Percentiles rank a stretch among this genome's conserved stretches.
These are phyloP conservation scores for Haematococcus lacustris DNA, from an alignment of 139 green algal species.

Conservation along the genomic window DNA sequence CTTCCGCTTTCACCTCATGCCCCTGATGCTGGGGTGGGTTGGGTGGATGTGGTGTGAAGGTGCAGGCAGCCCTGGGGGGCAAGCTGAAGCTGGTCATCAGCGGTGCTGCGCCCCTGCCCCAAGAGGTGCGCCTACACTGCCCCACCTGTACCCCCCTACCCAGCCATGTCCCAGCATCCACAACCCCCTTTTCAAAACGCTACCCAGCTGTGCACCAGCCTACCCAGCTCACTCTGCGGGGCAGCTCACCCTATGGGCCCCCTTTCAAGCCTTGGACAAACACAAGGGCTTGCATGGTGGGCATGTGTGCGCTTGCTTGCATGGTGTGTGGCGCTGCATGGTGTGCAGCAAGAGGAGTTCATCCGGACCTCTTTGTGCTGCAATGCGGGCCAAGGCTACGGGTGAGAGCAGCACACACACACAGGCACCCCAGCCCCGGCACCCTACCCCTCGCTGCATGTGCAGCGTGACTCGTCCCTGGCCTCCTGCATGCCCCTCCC, in stretches of 20 bases:
- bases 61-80: slow-evolving; percentile 57
- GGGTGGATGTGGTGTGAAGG: neutral
- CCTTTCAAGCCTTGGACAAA: no score
- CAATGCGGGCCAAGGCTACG: slow-evolving; percentile 5
- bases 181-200: no score
- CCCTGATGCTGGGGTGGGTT: no score
- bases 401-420: neutral
- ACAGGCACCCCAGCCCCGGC: neutral
- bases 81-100: slow-evolving; percentile 41
- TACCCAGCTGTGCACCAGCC: no score
- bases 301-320: no score
- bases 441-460: neutral
- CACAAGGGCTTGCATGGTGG: no score
- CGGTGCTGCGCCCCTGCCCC: slow-evolving; percentile 18
- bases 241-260: no score
- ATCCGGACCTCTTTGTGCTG: slow-evolving; percentile 5
- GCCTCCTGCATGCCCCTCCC: neutral
- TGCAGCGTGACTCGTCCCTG: neutral
- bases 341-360: slow-evolving; percentile 10
- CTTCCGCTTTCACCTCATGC: neutral
- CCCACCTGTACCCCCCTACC: no score
- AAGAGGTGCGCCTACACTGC: slow-evolving; percentile 1
- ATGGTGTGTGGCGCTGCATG: no score
- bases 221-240: no score
- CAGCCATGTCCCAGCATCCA: no score